Percentiles rank a stretch among this genome's conserved stretches.
Conservation (phyloP, 1,139 yeast genomes). For the Saccharomyces hybrid region DNA sequence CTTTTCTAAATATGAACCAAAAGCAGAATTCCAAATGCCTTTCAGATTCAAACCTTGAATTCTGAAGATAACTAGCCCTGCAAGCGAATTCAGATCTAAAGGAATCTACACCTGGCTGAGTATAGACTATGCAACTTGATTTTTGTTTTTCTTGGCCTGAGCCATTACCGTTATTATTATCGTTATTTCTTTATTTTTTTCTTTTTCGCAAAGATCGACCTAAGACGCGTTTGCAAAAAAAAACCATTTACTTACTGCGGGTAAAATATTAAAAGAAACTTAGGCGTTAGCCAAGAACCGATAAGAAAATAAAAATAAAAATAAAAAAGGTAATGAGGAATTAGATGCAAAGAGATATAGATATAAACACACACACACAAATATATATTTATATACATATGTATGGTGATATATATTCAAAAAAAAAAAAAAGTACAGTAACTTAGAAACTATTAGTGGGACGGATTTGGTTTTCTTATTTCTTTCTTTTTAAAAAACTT, state of each 20-base stretch:
- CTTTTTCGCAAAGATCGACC: neutral
- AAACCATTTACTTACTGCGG: neutral
- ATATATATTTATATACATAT: neutral
- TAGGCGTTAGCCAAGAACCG: neutral
- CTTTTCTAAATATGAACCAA: neutral
- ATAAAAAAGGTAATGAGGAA: neutral
- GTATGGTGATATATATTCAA: neutral
- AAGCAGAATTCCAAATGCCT: neutral
- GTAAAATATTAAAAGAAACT: neutral
- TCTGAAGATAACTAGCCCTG: neutral
- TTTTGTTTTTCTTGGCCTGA: neutral
- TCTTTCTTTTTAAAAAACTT: neutral
- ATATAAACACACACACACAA: neutral
- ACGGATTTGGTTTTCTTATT: neutral
- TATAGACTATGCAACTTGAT: neutral
- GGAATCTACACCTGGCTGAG: neutral
- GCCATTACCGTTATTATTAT: neutral
- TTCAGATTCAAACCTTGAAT: neutral
- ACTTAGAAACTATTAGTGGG: neutral
- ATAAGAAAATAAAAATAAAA: neutral
- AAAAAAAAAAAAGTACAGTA: neutral
- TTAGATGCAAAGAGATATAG: constrained; percentile 1
- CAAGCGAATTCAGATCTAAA: neutral
- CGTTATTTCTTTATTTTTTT: neutral
- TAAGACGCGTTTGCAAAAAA: neutral